phyloP scores from a whole-genome alignment of 306 rosid genomes.

The Citrullus mucosospermus region DNA sequence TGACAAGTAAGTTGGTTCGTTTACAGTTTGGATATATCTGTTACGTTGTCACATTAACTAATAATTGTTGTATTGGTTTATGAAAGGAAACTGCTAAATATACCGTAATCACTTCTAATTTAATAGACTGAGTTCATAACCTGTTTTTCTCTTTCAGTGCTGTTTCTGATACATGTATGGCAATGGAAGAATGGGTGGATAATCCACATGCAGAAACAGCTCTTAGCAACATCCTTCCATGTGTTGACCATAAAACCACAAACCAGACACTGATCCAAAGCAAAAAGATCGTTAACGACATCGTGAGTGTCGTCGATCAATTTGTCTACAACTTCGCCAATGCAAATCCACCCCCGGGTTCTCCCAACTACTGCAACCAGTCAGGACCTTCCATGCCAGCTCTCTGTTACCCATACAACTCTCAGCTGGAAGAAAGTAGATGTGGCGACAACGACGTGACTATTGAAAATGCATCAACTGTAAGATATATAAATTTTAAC shows the following conservation, averaged over 20 bases:
- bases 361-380: conserved; percentile 47
- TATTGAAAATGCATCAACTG: conserved; percentile 53
- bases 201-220: conserved; percentile 82
- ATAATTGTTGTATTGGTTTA: background rate
- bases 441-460: conserved; percentile 73
- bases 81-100: background rate
- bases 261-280: conserved; percentile 69
- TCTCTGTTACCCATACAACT: conserved; percentile 74
- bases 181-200: conserved; percentile 92
- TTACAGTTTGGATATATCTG: background rate
- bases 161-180: conserved; percentile 76
- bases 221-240: conserved; percentile 82
- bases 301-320: conserved; percentile 50
- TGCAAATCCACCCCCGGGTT: conserved; percentile 27
- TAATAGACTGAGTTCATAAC: background rate
- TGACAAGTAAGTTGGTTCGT: conserved; percentile 46
- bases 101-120: background rate
- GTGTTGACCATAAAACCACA: conserved; percentile 80
- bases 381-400: conserved; percentile 79
- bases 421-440: conserved; percentile 28
- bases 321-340: conserved; percentile 58
- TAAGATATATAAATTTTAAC: conserved; percentile 15
- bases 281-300: conserved; percentile 48
- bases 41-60: background rate
- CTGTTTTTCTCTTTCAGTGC: conserved; percentile 27